Conservation (phyloP, 2,329 filamentous ascomycete species). For the Tympanopsis confertula region DNA sequence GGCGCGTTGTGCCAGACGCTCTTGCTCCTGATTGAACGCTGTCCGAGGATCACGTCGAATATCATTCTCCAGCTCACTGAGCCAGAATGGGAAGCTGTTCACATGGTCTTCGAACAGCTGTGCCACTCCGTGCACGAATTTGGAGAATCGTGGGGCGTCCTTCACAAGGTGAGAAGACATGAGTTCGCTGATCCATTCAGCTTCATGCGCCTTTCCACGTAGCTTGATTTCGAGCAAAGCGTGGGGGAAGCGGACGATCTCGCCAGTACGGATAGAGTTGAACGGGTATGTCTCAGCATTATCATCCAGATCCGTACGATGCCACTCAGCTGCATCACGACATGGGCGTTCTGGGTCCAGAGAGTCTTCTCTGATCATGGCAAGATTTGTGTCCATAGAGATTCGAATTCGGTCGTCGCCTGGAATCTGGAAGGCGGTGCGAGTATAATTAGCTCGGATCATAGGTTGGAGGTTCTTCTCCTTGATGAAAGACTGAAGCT, state of each 20-base stretch:
- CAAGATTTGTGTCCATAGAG: conserved; percentile 55
- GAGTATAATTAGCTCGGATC: conserved; percentile 55
- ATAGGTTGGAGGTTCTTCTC: conserved; percentile 52
- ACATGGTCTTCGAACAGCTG: conserved; percentile 57
- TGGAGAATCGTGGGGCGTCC: conserved; percentile 55
- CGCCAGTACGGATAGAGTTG: conserved; percentile 45
- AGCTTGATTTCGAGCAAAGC: conserved; percentile 58
- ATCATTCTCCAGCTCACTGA: conserved; percentile 52
- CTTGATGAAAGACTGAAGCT: conserved; percentile 51
- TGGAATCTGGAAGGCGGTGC: conserved; percentile 60
- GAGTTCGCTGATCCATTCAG: conserved; percentile 53
- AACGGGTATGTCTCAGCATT: conserved; percentile 51
- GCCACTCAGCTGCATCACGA: conserved; percentile 54
- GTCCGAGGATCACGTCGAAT: conserved; percentile 53
- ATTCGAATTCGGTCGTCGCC: conserved; percentile 54
- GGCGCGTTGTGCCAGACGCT: conserved; percentile 42
- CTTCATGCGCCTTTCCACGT: conserved; percentile 25
- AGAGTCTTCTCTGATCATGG: conserved; percentile 37
- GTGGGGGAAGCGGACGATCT: conserved; percentile 54
- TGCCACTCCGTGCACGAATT: conserved; percentile 58
- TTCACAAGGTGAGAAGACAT: conserved; percentile 59
- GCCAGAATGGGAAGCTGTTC: conserved; percentile 62
- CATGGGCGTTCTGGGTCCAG: conserved; percentile 50
- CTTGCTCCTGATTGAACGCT: conserved; percentile 55
- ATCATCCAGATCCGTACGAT: conserved; percentile 52